Evolutionary conservation across 1,284 basidiomycete genomes (phyloP), one percentile per base, ranked within the genome.

Genomic region (Inonotus hispidus): DNA sequence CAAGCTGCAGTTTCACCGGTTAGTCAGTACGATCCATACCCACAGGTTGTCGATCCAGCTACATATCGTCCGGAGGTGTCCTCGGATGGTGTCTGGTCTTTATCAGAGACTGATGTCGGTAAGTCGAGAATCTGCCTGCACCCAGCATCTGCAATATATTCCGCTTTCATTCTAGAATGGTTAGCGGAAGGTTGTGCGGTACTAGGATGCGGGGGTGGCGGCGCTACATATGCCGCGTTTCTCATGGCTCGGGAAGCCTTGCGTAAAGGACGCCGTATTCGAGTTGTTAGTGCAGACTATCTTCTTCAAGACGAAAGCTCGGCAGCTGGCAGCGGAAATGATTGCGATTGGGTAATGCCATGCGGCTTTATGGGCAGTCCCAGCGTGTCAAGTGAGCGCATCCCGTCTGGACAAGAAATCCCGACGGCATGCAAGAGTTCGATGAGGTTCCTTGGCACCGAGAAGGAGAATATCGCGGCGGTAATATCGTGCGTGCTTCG

Each of bases 181-280:
- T 79, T 83, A 56, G 76, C 79, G 1, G 75, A 78, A 37, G 81
- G 81, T 6, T 83, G 80, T 64, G 81, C 79, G 56, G 74, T 82
- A 35, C 69, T 83, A 4, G 82, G 81, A 1, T 79, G 77, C 14
- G 82, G 82, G 1, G 82, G 82, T 10, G 81, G 82, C 3, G 82
- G 82, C 3, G 77, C 79, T 0, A 76, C 81, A 0, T 80, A 81
- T 63, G 77, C 78, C 11, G 71, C 75, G 8, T 82, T 77, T 67
- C 65, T 81, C 19, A 75, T 77, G 64, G 69, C 79, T 6, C 72
- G 81, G 39, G 78, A 83, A 67, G 72, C 80, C 66, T 67, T 82
- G 37, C 72, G 81, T 2, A 70, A 75, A 29, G 82, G 81, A 5
- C 71, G 74, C 5, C 64, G 70, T 13, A 74, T 82, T 53, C 73